Base-by-base conservation (phyloP, 495 filamentous ascomycete species). In the Hypoxylon rickii region DNA sequence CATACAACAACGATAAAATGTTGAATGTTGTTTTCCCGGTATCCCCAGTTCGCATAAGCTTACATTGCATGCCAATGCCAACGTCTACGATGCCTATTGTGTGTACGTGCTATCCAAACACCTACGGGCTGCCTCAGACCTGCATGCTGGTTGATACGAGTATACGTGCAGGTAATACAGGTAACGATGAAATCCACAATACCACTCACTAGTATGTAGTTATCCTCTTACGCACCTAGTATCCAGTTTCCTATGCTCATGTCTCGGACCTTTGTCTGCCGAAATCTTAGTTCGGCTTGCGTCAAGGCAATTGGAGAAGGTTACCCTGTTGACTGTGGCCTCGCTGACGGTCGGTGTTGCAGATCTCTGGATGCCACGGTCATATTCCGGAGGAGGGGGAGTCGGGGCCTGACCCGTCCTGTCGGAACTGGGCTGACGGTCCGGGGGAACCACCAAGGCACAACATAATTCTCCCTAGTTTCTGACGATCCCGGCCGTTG, bases 381-480 rank as follows among this genome's bases (percentile, higher is more conserved):
- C 48, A 47, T 55, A 45, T 51, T 42, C 50, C 50, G 59, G 46
- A 31, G 43, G 36, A 31, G 46, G 24, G 24, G 43, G 26, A 13
- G 41, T 2, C 37, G 24, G 56, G 45, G n/a, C 34, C 34, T 13
- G 58, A 46, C 41, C 59, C 59, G 48, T 63, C 53, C 47, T 53
- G 51, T 53, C 56, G 59, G 59, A 53, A 57, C 53, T 58, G 55
- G 58, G 53, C 59, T 57, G 43, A 54, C 59, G 43, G 52, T 52
- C 59, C 53, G 54, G 59, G 53, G 59, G 43, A 58, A 44, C 17
- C 26, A 38, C 13, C 37, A 41, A 44, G 46, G 40, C 51, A 55
- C 51, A 47, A 24, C 52, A 56, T 52, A 17, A n/a, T 3, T 12
- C 3, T 13, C 4, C 24, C 24, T 29, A 10, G 43, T n/a, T 39